Percentiles rank a stretch among this genome's conserved stretches.
Conservation (phyloP, 2,329 filamentous ascomycete species). For the Dissoconium aciculare region DNA sequence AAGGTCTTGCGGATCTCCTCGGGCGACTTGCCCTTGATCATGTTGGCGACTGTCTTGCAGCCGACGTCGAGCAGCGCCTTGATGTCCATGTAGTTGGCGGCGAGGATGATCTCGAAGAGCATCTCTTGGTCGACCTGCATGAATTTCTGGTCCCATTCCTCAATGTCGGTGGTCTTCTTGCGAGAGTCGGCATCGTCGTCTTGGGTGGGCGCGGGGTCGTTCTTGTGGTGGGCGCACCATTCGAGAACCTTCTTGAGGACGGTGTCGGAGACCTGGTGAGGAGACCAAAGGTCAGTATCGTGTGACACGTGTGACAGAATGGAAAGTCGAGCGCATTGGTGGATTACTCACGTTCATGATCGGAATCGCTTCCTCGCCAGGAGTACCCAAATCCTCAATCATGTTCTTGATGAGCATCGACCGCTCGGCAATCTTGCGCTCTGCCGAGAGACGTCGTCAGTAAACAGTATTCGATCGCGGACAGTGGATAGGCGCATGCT, state of each 20-base stretch:
- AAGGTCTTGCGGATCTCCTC: conserved; percentile 99
- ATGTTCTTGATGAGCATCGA: conserved; percentile 97
- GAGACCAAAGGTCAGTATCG: conserved; percentile 17
- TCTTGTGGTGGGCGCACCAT: conserved; percentile 92
- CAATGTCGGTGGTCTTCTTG: conserved; percentile 97
- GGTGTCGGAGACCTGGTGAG: conserved; percentile 62
- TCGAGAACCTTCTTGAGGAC: conserved; percentile 94
- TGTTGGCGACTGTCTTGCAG: conserved; percentile 98
- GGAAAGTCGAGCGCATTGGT: neutral
- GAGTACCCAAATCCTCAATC: conserved; percentile 74
- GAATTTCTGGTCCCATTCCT: conserved; percentile 99
- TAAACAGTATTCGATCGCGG: too few relatives aligned
- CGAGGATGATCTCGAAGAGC: conserved; percentile 98
- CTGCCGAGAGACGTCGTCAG: conserved; percentile 24
- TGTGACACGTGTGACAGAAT: neutral
- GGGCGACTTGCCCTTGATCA: conserved; percentile 99
- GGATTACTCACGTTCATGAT: conserved; percentile 53
- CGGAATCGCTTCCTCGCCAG: conserved; percentile 56
- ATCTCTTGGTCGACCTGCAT: conserved; percentile 99
- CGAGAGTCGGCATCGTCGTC: conserved; percentile 88
- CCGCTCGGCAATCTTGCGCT: conserved; percentile 74
- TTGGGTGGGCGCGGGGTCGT: conserved; percentile 63
- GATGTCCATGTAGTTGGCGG: conserved; percentile 97
- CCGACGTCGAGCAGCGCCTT: conserved; percentile 95
- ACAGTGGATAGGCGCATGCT: conserved; percentile 6